Conservation (phyloP, 345 rosid species). For the Punica granatum region DNA sequence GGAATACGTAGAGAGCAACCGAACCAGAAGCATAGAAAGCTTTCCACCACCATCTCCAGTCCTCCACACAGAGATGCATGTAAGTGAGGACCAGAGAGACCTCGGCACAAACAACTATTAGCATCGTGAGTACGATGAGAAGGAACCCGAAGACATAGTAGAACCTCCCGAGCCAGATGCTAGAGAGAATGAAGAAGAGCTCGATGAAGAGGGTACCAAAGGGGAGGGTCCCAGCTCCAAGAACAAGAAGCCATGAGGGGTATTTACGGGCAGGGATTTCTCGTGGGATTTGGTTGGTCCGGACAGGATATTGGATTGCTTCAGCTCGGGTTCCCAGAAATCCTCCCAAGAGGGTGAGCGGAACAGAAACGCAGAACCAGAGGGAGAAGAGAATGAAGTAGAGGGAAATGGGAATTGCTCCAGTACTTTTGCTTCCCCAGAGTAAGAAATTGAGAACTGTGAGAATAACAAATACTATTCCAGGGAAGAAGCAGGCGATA, state of each 20-base stretch:
- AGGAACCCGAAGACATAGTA: slow-evolving; percentile 11
- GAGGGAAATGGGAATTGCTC: background rate
- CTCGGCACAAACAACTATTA: slow-evolving; percentile 6
- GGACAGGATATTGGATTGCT: slow-evolving; percentile 6
- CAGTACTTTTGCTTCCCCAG: slow-evolving; percentile 1
- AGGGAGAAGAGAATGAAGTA: background rate
- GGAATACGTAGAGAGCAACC: slow-evolving; percentile 10
- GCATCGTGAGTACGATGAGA: slow-evolving; percentile 5
- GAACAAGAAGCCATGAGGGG: slow-evolving; percentile 10
- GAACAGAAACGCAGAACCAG: slow-evolving; percentile 13
- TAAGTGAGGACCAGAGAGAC: slow-evolving; percentile 12
- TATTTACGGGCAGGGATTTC: slow-evolving; percentile 8
- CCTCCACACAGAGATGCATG: slow-evolving; percentile 12
- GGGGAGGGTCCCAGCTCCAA: slow-evolving; percentile 4
- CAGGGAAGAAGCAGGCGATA: slow-evolving; percentile 7
- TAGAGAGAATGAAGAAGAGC: slow-evolving; percentile 8
- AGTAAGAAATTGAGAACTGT: slow-evolving; percentile 8
- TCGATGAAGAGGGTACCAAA: background rate
- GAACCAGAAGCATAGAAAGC: slow-evolving; percentile 15
- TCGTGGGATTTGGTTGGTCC: background rate
- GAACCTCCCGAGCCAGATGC: slow-evolving; percentile 8
- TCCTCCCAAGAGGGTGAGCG: slow-evolving; percentile 15
- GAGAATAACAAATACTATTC: slow-evolving; percentile 3
- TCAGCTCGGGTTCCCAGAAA: background rate
- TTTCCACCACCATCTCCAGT: slow-evolving; percentile 23